These are phyloP conservation scores for Ceratocystis harringtonii DNA, from an alignment of 2,329 filamentous ascomycete species.

Conservation along the genomic window DNA sequence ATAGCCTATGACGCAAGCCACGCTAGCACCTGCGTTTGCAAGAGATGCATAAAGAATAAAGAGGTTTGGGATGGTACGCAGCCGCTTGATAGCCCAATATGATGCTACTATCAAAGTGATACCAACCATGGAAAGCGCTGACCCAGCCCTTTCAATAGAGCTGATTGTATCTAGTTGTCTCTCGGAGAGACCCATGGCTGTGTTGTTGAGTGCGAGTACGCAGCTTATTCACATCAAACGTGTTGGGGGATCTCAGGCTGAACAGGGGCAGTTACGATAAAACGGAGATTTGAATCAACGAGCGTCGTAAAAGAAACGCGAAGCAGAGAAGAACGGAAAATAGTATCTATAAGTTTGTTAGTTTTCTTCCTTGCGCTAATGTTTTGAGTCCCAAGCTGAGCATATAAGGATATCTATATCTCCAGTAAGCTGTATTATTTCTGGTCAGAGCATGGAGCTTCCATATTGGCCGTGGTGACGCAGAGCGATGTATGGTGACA, in stretches of 20 bases:
- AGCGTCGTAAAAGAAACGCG: neutral
- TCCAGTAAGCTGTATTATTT: neutral
- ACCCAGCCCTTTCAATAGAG: constrained; percentile 38
- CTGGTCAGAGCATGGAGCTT: neutral
- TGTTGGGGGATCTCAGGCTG: neutral
- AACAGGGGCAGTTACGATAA: neutral
- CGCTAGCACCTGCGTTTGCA: constrained; percentile 43
- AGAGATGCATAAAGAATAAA: constrained; percentile 48
- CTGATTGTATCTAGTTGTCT: constrained; percentile 31
- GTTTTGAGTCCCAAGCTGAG: neutral
- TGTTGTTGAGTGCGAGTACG: too few species aligned
- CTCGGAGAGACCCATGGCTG: constrained; percentile 22
- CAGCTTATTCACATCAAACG: neutral
- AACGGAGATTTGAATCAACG: neutral
- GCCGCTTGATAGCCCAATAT: constrained; percentile 35
- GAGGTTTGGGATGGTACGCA: constrained; percentile 45
- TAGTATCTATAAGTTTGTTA: neutral
- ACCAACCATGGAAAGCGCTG: constrained; percentile 36
- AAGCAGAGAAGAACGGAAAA: neutral
- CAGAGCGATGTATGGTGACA: neutral
- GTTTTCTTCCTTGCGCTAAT: neutral
- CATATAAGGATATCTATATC: neutral
- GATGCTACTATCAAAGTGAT: constrained; percentile 38
- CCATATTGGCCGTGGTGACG: neutral
- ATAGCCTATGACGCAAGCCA: constrained; percentile 56